Evolutionary conservation across 441 rosid species (phyloP), one percentile per base, ranked within the genome.

Genomic region (Manihot esculenta): DNA sequence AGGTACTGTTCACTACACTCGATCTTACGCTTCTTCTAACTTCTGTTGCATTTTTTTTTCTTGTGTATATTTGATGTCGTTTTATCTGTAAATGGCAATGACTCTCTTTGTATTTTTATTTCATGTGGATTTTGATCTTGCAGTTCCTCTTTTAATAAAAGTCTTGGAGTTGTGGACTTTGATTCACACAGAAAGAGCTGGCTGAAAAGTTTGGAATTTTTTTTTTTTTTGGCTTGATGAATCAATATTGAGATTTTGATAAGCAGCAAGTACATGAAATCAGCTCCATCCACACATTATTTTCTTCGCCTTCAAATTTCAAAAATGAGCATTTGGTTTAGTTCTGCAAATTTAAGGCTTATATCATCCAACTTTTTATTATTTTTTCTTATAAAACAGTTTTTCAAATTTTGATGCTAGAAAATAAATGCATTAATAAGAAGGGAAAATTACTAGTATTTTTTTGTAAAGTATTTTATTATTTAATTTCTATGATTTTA

Each of bases 1-100:
- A 71, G 87, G 87, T 81, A 79, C 62, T 35, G 15, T 26, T 72
- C 70, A 56, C 61, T 75, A 4, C 24, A 14, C 47, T 68, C 24
- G 35, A 56, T 24, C 60, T 56, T n/a, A n/a, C 60, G n/a, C 21
- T 56, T 50, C 27, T 56, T 72, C 2, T 8, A 45, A 27, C 55
- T 15, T n/a, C 45, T 27, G 14, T 23, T 56, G n/a, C n/a, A n/a
- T 3, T 7, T 38, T 33, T 33, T 20, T n/a, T 38, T 11, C 15
- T 57, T 66, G 38, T 53, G 30, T 6, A 2, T n/a, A 20, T 56
- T 38, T 68, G 17, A 23, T 68, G 62, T 41, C 48, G 38, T 54
- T 68, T 68, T 27, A 10, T 27, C 17, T 47, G 33, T 60, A 15
- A 5, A 27, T 51, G 26, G 12, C 20, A 27, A 35, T 50, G 44